Evolutionary conservation across 179 eudicot genomes (phyloP).

Genomic region (Gypsophila paniculata): DNA sequence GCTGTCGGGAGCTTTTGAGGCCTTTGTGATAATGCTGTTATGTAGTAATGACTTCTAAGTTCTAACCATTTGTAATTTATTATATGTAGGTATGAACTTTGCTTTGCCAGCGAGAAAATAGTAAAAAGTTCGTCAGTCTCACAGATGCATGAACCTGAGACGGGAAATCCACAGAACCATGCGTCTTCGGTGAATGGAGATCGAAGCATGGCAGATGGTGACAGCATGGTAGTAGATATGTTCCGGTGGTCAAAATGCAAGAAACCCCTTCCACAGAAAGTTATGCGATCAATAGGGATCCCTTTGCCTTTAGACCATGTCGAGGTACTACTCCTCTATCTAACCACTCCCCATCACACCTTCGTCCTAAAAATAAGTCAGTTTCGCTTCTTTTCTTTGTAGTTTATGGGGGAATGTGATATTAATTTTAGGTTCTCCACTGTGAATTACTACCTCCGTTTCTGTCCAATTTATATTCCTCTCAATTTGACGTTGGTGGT

Average conservation of each 20-base stretch:
- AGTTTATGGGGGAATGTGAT: too few relatives aligned
- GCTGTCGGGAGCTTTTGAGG: too few relatives aligned
- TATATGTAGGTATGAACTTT: constrained; percentile 75
- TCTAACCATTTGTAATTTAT: constrained; percentile 4
- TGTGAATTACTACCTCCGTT: too few relatives aligned
- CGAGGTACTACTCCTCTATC: constrained; percentile 50
- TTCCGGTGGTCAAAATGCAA: constrained; percentile 91
- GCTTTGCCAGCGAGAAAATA: constrained; percentile 75
- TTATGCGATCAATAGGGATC: constrained; percentile 66
- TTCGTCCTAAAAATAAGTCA: neutral
- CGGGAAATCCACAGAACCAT: constrained; percentile 52
- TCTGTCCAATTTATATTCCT: neutral
- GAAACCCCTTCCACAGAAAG: constrained; percentile 72
- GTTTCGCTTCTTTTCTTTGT: neutral
- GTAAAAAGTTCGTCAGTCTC: constrained; percentile 49
- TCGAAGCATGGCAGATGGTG: constrained; percentile 44
- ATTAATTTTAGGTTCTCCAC: too few relatives aligned
- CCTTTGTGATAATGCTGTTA: too few relatives aligned
- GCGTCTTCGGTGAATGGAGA: constrained; percentile 53
- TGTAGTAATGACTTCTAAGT: too few relatives aligned
- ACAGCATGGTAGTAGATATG: constrained; percentile 51
- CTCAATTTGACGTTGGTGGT: neutral
- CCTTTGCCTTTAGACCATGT: constrained; percentile 80
- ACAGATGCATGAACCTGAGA: constrained; percentile 54
- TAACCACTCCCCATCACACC: neutral